phyloP scores from a whole-genome alignment of 176 grass and related monocot genomes.

The Aegilops sharonensis region DNA sequence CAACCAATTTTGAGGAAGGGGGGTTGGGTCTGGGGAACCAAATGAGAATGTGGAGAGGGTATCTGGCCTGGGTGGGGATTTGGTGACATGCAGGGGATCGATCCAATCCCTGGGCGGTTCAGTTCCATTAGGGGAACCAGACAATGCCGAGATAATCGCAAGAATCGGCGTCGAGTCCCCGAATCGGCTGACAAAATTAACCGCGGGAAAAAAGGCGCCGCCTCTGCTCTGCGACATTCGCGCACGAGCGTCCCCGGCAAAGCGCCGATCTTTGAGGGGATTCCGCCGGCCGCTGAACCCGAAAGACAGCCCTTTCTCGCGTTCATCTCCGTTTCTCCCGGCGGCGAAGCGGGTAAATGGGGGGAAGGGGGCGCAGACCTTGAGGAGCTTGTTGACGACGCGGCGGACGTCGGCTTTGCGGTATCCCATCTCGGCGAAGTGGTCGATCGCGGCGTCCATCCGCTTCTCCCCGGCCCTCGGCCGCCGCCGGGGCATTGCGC shows the following conservation, averaged over 20 bases:
- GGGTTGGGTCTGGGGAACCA: too few species aligned
- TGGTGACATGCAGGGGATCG: background rate
- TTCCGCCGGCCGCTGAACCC: background rate
- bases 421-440: constrained; percentile 9
- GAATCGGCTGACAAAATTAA: background rate
- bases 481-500: background rate
- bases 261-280: background rate
- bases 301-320: background rate
- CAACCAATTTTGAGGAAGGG: too few species aligned
- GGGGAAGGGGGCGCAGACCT: background rate
- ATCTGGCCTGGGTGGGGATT: too few species aligned
- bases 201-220: background rate
- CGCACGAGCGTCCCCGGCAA: background rate
- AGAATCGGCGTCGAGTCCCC: background rate
- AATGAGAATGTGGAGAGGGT: too few species aligned
- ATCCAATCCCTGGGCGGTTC: background rate
- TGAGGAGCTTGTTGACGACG: constrained; percentile 4
- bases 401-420: background rate
- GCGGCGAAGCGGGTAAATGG: background rate
- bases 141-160: background rate
- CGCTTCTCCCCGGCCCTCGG: background rate
- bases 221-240: background rate
- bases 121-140: background rate
- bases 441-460: constrained; percentile 16
- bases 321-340: background rate